These are phyloP conservation scores for Teunomyces pallodes DNA, from an alignment of 805 yeast species.

Conservation along the genomic window DNA sequence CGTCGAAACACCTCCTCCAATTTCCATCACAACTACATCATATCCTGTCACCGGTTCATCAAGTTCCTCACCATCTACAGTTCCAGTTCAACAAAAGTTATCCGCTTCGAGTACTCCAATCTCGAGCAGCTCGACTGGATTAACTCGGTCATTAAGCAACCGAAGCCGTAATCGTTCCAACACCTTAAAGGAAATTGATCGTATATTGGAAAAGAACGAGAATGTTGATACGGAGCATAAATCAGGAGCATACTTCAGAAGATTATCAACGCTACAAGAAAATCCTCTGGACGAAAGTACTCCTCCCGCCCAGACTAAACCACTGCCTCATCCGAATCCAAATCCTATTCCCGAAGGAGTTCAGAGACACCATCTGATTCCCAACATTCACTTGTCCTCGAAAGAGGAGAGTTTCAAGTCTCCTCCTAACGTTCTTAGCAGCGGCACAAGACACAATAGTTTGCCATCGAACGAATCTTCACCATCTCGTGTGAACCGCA, in stretches of 20 bases:
- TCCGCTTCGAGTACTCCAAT: slow-evolving; percentile 9
- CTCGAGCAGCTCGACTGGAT: background rate
- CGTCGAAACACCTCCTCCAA: slow-evolving; percentile 2
- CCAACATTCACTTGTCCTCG: slow-evolving; percentile 1
- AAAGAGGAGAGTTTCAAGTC: background rate
- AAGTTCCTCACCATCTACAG: slow-evolving; percentile 3
- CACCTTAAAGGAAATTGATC: slow-evolving; percentile 34
- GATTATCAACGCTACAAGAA: slow-evolving; percentile 65
- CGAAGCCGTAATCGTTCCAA: slow-evolving; percentile 32
- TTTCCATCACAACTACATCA: slow-evolving; percentile 1
- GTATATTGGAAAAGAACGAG: slow-evolving; percentile 35
- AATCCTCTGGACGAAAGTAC: slow-evolving; percentile 28
- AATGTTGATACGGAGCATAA: slow-evolving; percentile 45
- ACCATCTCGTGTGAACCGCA: slow-evolving; percentile 10
- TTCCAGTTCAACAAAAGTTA: background rate
- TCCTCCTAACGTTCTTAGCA: background rate
- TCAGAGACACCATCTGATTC: slow-evolving; percentile 6
- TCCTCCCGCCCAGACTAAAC: background rate
- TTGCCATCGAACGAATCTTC: slow-evolving; percentile 8
- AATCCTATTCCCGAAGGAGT: background rate
- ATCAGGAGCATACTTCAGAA: slow-evolving; percentile 61
- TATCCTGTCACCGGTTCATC: background rate
- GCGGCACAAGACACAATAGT: slow-evolving; percentile 4
- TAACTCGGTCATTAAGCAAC: slow-evolving; percentile 12
- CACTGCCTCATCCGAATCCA: background rate